Conservation (phyloP, 2,329 filamentous ascomycete species). For the Epichloe sylvatica region DNA sequence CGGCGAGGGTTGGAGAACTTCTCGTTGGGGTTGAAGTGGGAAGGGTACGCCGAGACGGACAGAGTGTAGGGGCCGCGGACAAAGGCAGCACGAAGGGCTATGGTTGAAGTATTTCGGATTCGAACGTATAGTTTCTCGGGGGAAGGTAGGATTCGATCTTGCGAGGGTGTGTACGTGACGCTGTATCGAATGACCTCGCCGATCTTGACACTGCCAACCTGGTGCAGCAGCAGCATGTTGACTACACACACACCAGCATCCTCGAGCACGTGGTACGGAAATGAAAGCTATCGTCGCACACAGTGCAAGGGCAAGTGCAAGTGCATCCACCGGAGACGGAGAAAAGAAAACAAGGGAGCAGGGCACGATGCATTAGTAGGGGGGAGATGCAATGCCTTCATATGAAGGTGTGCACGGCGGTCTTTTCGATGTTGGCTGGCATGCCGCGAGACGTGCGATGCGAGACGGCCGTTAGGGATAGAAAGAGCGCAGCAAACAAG, state of each 20-base stretch:
- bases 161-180: slow-evolving; percentile 77
- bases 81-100: slow-evolving; percentile 85
- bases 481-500: too few species aligned
- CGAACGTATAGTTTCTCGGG: slow-evolving; percentile 70
- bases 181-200: slow-evolving; percentile 89
- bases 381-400: background rate
- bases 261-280: background rate
- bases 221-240: slow-evolving; percentile 80
- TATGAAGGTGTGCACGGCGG: background rate
- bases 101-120: slow-evolving; percentile 81
- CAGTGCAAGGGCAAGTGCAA: background rate
- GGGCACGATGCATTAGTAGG: background rate
- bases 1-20: slow-evolving; percentile 56
- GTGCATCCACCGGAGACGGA: background rate
- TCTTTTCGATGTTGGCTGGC: background rate
- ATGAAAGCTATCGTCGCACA: too few species aligned
- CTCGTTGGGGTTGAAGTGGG: slow-evolving; percentile 68
- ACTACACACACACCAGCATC: background rate
- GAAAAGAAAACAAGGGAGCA: background rate
- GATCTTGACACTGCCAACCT: slow-evolving; percentile 81
- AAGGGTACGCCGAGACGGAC: slow-evolving; percentile 73
- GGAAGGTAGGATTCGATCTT: slow-evolving; percentile 80
- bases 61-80: slow-evolving; percentile 92
- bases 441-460: background rate
- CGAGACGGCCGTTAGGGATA: background rate